phyloP scores from a whole-genome alignment of 1,139 yeast species.

The Sugiyamaella xylanicola region DNA sequence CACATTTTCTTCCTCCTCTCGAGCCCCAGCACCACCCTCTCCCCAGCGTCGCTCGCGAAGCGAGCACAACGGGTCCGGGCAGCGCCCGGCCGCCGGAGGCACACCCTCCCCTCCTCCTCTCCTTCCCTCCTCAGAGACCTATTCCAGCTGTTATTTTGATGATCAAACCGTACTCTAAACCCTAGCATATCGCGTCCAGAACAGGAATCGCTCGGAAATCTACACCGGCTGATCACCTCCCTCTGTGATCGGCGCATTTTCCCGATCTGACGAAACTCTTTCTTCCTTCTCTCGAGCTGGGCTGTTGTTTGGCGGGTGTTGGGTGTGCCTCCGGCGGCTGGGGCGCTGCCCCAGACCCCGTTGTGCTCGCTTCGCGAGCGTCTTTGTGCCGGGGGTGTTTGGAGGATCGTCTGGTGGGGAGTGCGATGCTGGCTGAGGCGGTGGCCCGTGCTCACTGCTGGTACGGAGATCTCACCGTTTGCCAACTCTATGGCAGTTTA shows the following conservation, averaged over 20 bases:
- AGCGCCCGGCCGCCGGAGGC: background rate
- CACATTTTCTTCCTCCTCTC: background rate
- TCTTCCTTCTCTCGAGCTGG: background rate
- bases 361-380: background rate
- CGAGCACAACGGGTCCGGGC: background rate
- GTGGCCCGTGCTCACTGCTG: too few relatives aligned
- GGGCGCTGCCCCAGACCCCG: constrained; percentile 1
- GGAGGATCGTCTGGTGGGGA: too few relatives aligned
- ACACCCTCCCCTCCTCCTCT: background rate
- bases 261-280: background rate
- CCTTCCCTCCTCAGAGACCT: background rate
- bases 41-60: background rate
- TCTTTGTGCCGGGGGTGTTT: too few relatives aligned
- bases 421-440: too few relatives aligned
- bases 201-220: background rate
- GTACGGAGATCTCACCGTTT: too few relatives aligned
- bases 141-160: background rate
- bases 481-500: too few relatives aligned
- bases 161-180: background rate
- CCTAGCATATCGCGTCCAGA: background rate
- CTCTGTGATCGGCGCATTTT: background rate
- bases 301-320: too few relatives aligned
- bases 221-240: background rate
- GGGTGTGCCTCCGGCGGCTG: background rate
- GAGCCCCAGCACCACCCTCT: background rate